phyloP scores from a whole-genome alignment of 139 green algal genomes.

The Pleodorina starrii region DNA sequence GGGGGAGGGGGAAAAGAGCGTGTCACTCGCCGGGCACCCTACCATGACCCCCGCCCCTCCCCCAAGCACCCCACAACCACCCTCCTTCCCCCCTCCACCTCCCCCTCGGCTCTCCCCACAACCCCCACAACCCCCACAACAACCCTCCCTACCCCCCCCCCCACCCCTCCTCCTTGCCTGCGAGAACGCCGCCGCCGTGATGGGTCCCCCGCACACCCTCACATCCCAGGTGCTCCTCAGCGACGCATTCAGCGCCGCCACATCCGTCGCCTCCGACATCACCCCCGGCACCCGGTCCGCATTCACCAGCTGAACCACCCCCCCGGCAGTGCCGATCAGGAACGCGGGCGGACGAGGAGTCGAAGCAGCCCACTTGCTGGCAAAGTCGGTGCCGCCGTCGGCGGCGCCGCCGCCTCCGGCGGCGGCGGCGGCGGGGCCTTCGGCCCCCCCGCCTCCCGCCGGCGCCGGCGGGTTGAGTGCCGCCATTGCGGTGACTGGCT shows the following conservation, averaged over 20 bases:
- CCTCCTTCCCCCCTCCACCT: too few relatives aligned
- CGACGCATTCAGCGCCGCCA: neutral
- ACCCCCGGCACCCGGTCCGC: conserved; percentile 10
- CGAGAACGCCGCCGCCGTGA: conserved; percentile 35
- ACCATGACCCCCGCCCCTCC: too few relatives aligned
- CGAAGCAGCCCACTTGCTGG: neutral
- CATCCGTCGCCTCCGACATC: neutral
- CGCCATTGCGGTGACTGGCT: conserved; percentile 28
- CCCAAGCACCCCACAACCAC: too few relatives aligned
- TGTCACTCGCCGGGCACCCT: too few relatives aligned
- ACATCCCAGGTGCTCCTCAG: conserved; percentile 11
- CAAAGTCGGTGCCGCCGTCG: neutral
- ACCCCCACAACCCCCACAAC: too few relatives aligned
- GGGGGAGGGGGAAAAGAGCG: too few relatives aligned
- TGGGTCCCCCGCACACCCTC: neutral
- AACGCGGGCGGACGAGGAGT: conserved; percentile 8
- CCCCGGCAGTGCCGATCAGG: conserved; percentile 12
- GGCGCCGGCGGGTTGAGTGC: neutral
- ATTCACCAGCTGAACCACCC: conserved; percentile 22
- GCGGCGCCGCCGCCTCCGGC: neutral
- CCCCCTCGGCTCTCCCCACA: too few relatives aligned
- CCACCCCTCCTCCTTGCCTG: neutral
- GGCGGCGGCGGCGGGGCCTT: neutral
- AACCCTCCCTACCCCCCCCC: too few relatives aligned
- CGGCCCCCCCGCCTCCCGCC: neutral